phyloP scores from a whole-genome alignment of 768 basidiomycete species.

The Pleurotus citrinopileatus region DNA sequence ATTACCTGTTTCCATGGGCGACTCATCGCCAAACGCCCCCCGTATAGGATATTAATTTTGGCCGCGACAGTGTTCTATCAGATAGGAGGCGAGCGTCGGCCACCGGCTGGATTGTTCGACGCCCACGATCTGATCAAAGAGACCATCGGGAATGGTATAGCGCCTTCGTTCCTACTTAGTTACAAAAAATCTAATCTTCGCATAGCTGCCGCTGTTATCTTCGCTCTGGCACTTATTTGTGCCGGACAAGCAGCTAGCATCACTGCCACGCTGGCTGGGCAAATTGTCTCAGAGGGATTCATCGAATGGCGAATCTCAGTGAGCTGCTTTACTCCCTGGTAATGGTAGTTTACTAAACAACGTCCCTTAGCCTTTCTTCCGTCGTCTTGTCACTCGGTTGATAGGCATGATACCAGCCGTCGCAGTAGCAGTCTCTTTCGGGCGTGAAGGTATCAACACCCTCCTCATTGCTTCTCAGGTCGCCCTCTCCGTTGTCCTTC shows the following conservation, averaged over 20 bases:
- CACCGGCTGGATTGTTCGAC: constrained; percentile 67
- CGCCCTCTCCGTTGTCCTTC: constrained; percentile 67
- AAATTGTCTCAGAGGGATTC: constrained; percentile 79
- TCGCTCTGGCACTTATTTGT: constrained; percentile 72
- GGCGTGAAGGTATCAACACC: constrained; percentile 58
- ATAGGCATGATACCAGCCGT: constrained; percentile 71
- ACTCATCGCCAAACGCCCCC: not conserved
- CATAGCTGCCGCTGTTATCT: constrained; percentile 63
- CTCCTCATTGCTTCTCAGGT: constrained; percentile 80
- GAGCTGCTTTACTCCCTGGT: constrained; percentile 13
- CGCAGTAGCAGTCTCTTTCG: constrained; percentile 64
- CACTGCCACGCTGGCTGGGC: constrained; percentile 76
- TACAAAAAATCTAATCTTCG: not conserved
- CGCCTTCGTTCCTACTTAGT: not conserved
- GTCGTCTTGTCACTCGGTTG: constrained; percentile 67
- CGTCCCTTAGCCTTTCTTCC: constrained; percentile 44
- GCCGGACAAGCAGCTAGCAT: constrained; percentile 78
- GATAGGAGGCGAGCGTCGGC: constrained; percentile 26
- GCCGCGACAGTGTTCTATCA: constrained; percentile 69
- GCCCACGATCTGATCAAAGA: constrained; percentile 59
- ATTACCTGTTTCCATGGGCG: not conserved
- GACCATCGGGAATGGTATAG: constrained; percentile 55
- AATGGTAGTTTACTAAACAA: not conserved
- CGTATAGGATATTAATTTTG: constrained; percentile 61
- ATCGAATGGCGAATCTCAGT: constrained; percentile 70